Evolutionary conservation across 2,329 filamentous ascomycete genomes (phyloP), one percentile per base, ranked within the genome.

Genomic region (Colletotrichum kahawae): DNA sequence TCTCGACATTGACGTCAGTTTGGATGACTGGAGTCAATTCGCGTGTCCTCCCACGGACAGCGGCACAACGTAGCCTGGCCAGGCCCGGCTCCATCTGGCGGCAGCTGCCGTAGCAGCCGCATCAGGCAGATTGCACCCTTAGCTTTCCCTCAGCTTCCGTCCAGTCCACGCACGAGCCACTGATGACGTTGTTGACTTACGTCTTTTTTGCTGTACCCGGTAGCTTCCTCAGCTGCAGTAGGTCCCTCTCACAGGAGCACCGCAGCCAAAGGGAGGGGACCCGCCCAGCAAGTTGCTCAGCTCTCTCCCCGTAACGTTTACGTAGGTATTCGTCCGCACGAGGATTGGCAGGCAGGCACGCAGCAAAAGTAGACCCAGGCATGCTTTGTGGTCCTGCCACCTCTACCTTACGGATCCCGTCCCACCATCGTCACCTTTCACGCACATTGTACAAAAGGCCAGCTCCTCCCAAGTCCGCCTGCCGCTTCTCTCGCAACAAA

Each of bases 161-260:
- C 21, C 69, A 33, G 51, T 16, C n/a, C 16, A 31, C 27, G 70
- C 76, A 76, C 74, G 67, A 75, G 76, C 76, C 76, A 77, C 68
- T 68, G 59, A 77, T 77, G 76, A 77, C 76, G 76, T 77, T 77
- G 76, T 77, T 68, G 76, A 77, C 75, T 77, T 70, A 70, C 74
- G 67, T 68, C 36, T 59, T 51, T 60, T 64, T 67, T 60, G 36
- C 67, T 67, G 64, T 64, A 56, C 56, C 48, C 56, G 38, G 34
- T 57, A 34, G 60, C 33, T 34, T 63, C 60, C 33, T 43, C 60
- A 38, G 21, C 60, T 34, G 60, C 36, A 51, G 43, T 51, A 51
- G 43, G 43, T 51, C 43, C 43, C n/a, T 51, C 43, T 13, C 43
- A 51, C 43, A 21, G 54, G 14, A 71, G 54, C 64, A 43, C 70